Evolutionary conservation across 139 green algal species (phyloP).

Genomic region (Closterium sp.): DNA sequence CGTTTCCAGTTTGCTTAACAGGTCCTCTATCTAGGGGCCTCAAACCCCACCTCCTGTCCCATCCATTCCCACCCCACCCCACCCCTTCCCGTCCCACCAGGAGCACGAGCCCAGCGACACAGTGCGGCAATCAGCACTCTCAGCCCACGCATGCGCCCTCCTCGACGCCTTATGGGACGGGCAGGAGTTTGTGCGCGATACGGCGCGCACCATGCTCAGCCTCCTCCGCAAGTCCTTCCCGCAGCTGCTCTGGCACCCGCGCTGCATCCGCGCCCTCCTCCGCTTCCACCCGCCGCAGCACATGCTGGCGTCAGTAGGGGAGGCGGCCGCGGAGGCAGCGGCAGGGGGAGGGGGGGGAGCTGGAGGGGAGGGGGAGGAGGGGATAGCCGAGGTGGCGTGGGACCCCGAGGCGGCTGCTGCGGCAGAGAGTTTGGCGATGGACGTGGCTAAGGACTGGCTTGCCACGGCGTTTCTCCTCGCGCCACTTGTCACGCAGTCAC

Average conservation of each 20-base stretch:
- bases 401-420: background rate
- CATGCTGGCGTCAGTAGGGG: background rate
- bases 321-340: background rate
- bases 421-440: background rate
- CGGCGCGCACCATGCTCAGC: slow-evolving; percentile 17
- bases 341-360: background rate
- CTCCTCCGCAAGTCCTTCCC: slow-evolving; percentile 25
- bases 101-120: background rate
- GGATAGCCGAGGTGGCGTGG: slow-evolving; percentile 5
- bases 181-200: slow-evolving; percentile 13
- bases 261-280: slow-evolving; percentile 23
- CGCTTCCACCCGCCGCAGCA: background rate
- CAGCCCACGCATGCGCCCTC: slow-evolving; percentile 32
- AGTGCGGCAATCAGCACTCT: background rate
- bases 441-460: slow-evolving; percentile 25
- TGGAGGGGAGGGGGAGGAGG: background rate
- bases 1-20: background rate
- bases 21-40: background rate
- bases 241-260: slow-evolving; percentile 37
- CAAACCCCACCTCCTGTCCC: background rate
- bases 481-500: slow-evolving; percentile 18
- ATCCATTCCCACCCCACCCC: background rate
- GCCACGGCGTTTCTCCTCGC: slow-evolving; percentile 22
- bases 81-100: too few relatives aligned
- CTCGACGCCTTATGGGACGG: slow-evolving; percentile 1